Evolutionary conservation across 2,329 filamentous ascomycete genomes (phyloP).

Genomic region (Fusarium acutatum): DNA sequence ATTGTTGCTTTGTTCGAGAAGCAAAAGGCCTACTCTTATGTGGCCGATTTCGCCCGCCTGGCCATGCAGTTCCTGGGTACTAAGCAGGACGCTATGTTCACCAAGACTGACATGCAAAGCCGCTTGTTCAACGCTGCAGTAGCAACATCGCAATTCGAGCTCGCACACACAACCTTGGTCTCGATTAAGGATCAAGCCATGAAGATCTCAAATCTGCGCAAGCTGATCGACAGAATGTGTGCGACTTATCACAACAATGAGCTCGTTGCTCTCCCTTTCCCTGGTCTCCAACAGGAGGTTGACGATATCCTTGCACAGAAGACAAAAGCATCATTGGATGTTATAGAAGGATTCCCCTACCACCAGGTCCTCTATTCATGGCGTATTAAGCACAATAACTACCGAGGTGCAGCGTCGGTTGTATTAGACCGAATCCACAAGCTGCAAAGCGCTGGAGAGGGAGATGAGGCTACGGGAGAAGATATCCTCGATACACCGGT

Average conservation of each 20-base stretch:
- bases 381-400: slow-evolving; percentile 84
- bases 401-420: slow-evolving; percentile 77
- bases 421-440: slow-evolving; percentile 71
- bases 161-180: slow-evolving; percentile 81
- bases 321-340: slow-evolving; percentile 73
- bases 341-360: slow-evolving; percentile 76
- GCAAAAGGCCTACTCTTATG: slow-evolving; percentile 78
- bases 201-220: slow-evolving; percentile 75
- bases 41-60: slow-evolving; percentile 83
- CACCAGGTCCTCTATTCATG: slow-evolving; percentile 93
- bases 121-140: slow-evolving; percentile 86
- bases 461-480: slow-evolving; percentile 62
- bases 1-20: slow-evolving; percentile 84
- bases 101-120: slow-evolving; percentile 77
- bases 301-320: slow-evolving; percentile 80
- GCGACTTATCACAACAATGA: slow-evolving; percentile 71
- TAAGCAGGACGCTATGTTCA: slow-evolving; percentile 47
- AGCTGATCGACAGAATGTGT: slow-evolving; percentile 75
- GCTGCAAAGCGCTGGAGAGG: slow-evolving; percentile 66
- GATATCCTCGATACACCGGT: slow-evolving; percentile 70
- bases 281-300: slow-evolving; percentile 78
- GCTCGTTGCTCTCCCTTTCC: slow-evolving; percentile 80
- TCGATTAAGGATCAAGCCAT: slow-evolving; percentile 77
- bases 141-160: slow-evolving; percentile 79
- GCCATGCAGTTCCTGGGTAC: slow-evolving; percentile 70